Evolutionary conservation across 495 filamentous ascomycete genomes (phyloP), one percentile per base, ranked within the genome.

Genomic region (Peziza echinospora): DNA sequence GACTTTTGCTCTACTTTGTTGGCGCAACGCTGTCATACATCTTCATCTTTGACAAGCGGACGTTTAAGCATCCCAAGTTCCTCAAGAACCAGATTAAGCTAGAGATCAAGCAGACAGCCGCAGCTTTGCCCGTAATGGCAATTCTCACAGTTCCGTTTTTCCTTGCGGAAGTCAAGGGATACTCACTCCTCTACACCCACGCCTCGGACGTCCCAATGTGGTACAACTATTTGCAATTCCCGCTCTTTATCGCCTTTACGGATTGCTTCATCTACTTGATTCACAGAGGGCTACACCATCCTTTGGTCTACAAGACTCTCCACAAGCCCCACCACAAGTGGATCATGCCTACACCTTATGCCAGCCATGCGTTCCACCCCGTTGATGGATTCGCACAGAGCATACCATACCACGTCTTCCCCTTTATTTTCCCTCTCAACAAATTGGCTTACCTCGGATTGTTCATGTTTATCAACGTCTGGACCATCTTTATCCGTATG

Each of bases 291-390:
- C 68, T 93, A 51, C 87, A 96, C 65, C 78, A 84, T 62, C 81
- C 82, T 5, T 53, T 63, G 43, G 61, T 93, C 43, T 96, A 94
- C 74, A 87, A 82, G 67, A 66, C 64, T 42, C 72, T 96, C 19
- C 87, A 96, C 71, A 96, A 96, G 71, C 78, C 83, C 44, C 89
- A 96, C 67, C 87, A 96, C 76, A 93, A 93, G 67, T 94, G 87
- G 89, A 93, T 96, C 65, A 91, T 94, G 84, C 89, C 89, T 5
- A 93, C 85, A 5, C 87, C 87, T 9, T 94, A 71, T 61, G 89
- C 87, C 9, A 79, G 76, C 45, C 79, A 92, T 65, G 87, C 87
- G 45, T 94, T 96, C 72, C 86, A 96, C 67, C 89, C 87, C 1
- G 53, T 93, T 28, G 87, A 96, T 63, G 89, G 89, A 58, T 94